Percentiles rank a stretch among this genome's conserved stretches.
These are phyloP conservation scores for Podospora pseudocomata DNA, from an alignment of 495 filamentous ascomycete species.

Conservation along the genomic window DNA sequence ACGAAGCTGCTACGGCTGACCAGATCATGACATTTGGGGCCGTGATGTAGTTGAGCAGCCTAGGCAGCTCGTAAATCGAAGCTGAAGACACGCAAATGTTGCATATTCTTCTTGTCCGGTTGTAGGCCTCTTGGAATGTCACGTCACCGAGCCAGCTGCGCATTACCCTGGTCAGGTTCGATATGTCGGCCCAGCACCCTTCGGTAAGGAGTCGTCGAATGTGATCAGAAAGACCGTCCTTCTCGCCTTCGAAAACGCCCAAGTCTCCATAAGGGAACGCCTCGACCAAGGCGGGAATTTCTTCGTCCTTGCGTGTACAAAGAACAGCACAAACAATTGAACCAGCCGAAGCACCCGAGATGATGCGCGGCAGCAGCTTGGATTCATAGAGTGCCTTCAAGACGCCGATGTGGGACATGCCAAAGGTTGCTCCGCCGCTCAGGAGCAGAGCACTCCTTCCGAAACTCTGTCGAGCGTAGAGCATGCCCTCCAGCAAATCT, in stretches of 20 bases:
- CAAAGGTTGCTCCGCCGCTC: constrained; percentile 89
- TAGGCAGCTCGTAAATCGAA: constrained; percentile 79
- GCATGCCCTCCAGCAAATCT: constrained; percentile 58
- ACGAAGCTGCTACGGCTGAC: constrained; percentile 94
- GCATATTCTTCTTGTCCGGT: constrained; percentile 80
- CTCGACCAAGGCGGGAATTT: constrained; percentile 68
- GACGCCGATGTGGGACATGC: constrained; percentile 96
- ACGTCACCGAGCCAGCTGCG: constrained; percentile 73
- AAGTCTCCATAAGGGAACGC: constrained; percentile 79
- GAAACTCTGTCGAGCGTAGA: constrained; percentile 79
- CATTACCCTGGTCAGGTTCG: constrained; percentile 77
- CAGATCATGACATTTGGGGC: constrained; percentile 92
- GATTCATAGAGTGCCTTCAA: constrained; percentile 77
- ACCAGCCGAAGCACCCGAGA: constrained; percentile 91
- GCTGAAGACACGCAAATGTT: constrained; percentile 91
- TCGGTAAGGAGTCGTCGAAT: constrained; percentile 72
- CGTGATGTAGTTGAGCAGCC: constrained; percentile 87
- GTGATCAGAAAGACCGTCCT: constrained; percentile 65
- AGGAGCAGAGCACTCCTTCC: constrained; percentile 82
- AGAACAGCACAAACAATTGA: constrained; percentile 86
- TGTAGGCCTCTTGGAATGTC: constrained; percentile 94
- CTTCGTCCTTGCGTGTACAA: constrained; percentile 80
- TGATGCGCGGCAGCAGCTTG: constrained; percentile 78
- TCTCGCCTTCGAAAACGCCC: constrained; percentile 72
- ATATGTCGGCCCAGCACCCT: constrained; percentile 79